A percentile compares a stretch with the other conserved stretches of the same genome.
Conservation (phyloP, 1,284 basidiomycete genomes). For the Papiliotrema nemorosa region DNA sequence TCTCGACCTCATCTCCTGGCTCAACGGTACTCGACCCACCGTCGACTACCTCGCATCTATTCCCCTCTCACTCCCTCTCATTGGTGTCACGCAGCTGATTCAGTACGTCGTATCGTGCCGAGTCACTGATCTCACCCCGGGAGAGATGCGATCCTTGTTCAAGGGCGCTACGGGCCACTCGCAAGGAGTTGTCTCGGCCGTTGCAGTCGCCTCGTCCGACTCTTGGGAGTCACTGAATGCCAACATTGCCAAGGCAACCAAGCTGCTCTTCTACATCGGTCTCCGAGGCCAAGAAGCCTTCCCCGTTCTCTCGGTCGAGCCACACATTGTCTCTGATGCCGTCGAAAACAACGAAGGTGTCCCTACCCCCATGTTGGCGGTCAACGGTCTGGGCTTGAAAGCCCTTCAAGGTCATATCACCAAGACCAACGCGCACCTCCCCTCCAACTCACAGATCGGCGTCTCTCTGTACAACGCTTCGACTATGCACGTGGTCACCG, state of each 20-base stretch:
- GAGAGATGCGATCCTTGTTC: constrained; percentile 70
- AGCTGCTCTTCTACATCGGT: constrained; percentile 90
- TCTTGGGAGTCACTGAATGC: constrained; percentile 68
- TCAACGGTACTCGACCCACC: constrained; percentile 72
- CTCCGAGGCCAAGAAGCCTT: constrained; percentile 91
- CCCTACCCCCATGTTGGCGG: constrained; percentile 89
- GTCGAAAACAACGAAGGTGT: constrained; percentile 88
- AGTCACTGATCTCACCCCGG: constrained; percentile 70
- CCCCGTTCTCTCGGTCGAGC: constrained; percentile 88
- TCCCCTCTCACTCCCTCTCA: constrained; percentile 92
- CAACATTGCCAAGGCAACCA: constrained; percentile 79
- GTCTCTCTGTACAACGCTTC: constrained; percentile 92
- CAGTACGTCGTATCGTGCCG: constrained; percentile 84
- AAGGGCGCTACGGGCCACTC: constrained; percentile 92
- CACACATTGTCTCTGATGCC: constrained; percentile 78
- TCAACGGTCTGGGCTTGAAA: constrained; percentile 75
- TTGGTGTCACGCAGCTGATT: constrained; percentile 90
- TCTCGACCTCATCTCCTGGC: constrained; percentile 79
- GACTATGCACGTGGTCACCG: constrained; percentile 87
- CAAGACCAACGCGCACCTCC: constrained; percentile 83
- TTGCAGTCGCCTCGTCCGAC: constrained; percentile 76
- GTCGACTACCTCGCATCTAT: constrained; percentile 87
- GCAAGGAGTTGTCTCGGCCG: constrained; percentile 90
- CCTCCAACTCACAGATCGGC: constrained; percentile 70
- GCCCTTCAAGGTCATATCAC: constrained; percentile 77